Conservation (phyloP, 2,329 filamentous ascomycete genomes). For the Calonectria pauciramosa region DNA sequence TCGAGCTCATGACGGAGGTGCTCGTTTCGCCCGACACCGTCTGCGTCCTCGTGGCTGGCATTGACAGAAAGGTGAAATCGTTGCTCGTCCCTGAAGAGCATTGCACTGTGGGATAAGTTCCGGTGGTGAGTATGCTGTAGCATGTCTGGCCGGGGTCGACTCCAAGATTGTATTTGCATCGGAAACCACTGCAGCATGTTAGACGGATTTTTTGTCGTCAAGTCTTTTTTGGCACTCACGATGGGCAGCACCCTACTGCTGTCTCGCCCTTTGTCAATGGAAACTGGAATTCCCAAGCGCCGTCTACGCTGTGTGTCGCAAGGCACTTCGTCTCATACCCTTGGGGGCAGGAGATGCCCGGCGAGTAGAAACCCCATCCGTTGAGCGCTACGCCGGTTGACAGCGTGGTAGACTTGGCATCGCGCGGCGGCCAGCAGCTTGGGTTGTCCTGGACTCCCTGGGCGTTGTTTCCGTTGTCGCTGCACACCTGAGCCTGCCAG, state of each 20-base stretch:
- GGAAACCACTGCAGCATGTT: slow-evolving; percentile 15
- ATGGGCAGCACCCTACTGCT: slow-evolving; percentile 51
- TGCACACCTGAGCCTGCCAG: slow-evolving; percentile 45
- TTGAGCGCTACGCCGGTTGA: slow-evolving; percentile 36
- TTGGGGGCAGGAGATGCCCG: slow-evolving; percentile 49
- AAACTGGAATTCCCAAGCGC: slow-evolving; percentile 46
- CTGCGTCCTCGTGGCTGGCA: slow-evolving; percentile 24
- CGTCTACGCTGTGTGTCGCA: slow-evolving; percentile 42
- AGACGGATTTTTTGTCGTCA: background rate
- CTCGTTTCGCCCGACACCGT: slow-evolving; percentile 14
- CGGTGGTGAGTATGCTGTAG: slow-evolving; percentile 24
- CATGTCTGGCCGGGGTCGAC: slow-evolving; percentile 26
- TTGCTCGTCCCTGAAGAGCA: slow-evolving; percentile 38
- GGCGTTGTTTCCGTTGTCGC: slow-evolving; percentile 17
- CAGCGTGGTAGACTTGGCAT: slow-evolving; percentile 2
- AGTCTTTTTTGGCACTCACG: slow-evolving; percentile 33
- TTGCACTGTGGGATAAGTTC: slow-evolving; percentile 37
- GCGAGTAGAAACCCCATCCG: slow-evolving; percentile 54
- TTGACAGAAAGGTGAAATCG: slow-evolving; percentile 29
- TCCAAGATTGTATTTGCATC: slow-evolving; percentile 2
- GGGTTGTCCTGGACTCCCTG: slow-evolving; percentile 42
- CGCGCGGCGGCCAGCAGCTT: slow-evolving; percentile 48
- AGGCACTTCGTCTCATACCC: slow-evolving; percentile 50
- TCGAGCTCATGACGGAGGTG: slow-evolving; percentile 8
- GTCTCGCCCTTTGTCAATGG: slow-evolving; percentile 46